Conservation (phyloP, 2,329 filamentous ascomycete species). For the Penicillium digitatum region DNA sequence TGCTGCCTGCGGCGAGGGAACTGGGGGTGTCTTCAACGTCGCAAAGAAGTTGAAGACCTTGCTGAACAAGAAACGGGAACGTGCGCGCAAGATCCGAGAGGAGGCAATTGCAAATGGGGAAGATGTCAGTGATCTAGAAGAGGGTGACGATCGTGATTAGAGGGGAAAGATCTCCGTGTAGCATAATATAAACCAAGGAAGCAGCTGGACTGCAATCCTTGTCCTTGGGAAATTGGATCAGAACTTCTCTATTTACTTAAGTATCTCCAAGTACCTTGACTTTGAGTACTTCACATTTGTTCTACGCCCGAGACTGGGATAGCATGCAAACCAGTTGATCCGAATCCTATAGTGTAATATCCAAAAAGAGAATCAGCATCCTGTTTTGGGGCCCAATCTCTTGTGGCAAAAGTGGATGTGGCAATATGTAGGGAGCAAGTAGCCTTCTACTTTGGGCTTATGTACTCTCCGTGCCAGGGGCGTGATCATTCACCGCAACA, state of each 20-base stretch:
- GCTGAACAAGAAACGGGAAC: slow-evolving; percentile 65
- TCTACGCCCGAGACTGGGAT: neutral
- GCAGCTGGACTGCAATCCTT: slow-evolving; percentile 5
- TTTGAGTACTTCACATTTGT: too few species aligned
- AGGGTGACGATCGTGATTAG: slow-evolving; percentile 28
- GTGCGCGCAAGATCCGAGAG: slow-evolving; percentile 52
- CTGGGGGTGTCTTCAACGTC: slow-evolving; percentile 82
- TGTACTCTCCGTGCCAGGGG: neutral
- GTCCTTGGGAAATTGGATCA: neutral
- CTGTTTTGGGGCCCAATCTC: too few species aligned
- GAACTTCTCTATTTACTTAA: neutral
- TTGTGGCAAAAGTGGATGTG: neutral
- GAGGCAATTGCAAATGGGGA: slow-evolving; percentile 52
- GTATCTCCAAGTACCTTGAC: neutral
- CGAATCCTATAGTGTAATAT: neutral
- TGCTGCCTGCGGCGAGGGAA: slow-evolving; percentile 78
- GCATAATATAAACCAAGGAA: slow-evolving; percentile 1
- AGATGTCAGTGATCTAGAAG: slow-evolving; percentile 49
- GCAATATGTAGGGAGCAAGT: neutral
- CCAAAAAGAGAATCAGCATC: neutral
- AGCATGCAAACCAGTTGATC: neutral
- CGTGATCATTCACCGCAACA: neutral
- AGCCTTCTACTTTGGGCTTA: neutral
- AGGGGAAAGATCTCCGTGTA: slow-evolving; percentile 1
- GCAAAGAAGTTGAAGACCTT: slow-evolving; percentile 79